Conservation (phyloP, 2,329 filamentous ascomycete species). For the Cytospora paraplurivora region DNA sequence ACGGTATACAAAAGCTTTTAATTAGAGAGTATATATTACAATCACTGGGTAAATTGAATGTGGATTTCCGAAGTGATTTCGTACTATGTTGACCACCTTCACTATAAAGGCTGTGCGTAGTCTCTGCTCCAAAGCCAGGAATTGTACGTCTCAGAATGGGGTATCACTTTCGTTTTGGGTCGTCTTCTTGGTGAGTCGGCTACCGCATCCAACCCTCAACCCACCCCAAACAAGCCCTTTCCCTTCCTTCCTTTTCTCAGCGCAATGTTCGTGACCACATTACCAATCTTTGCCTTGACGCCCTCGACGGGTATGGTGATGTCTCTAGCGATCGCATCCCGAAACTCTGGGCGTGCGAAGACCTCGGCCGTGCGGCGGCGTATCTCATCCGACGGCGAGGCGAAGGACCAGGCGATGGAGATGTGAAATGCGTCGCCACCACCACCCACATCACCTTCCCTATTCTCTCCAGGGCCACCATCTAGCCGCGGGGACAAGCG, state of each 20-base stretch:
- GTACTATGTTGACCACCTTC: neutral
- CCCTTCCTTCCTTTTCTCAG: slow-evolving; percentile 34
- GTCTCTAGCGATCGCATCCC: slow-evolving; percentile 36
- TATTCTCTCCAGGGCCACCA: slow-evolving; percentile 3
- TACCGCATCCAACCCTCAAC: neutral
- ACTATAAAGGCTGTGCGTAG: neutral
- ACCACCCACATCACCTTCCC: neutral
- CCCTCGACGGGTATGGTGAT: slow-evolving; percentile 58
- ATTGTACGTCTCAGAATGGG: neutral
- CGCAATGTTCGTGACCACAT: slow-evolving; percentile 58
- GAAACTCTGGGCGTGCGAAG: slow-evolving; percentile 32
- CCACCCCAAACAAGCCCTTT: slow-evolving; percentile 19
- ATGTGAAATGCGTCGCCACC: slow-evolving; percentile 70
- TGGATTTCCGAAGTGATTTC: no score
- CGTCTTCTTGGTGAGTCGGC: neutral
- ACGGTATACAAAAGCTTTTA: neutral
- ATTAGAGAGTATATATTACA: neutral
- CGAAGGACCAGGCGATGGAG: slow-evolving; percentile 83
- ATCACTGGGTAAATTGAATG: neutral
- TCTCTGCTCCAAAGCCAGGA: neutral
- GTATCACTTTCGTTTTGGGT: neutral
- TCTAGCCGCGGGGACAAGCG: neutral
- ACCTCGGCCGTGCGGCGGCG: slow-evolving; percentile 40
- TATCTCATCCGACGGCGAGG: slow-evolving; percentile 50
- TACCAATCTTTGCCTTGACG: slow-evolving; percentile 76